Base-by-base conservation (phyloP, 495 filamentous ascomycete genomes). In the Penicillium lividum region DNA sequence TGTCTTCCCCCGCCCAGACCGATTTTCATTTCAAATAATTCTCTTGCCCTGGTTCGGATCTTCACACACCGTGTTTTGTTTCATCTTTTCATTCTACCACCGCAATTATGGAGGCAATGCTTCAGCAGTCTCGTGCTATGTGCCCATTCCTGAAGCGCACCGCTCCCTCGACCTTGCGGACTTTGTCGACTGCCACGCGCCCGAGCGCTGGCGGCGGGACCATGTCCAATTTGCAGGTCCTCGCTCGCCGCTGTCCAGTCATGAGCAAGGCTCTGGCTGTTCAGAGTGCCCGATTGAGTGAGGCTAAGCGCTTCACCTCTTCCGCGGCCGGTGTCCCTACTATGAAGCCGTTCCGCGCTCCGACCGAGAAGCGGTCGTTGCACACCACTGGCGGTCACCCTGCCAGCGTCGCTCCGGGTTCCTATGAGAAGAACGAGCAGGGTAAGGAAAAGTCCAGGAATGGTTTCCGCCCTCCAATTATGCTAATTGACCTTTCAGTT, bases 251-350 rank as follows among this genome's bases (percentile, higher is more conserved):
- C 65, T 98, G 94, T 85, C 94, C 94, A 56, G 86, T 98, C 71
- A 98, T 98, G 94, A 93, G 92, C 72, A 97, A 97, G 80, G 94
- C 94, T 44, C 82, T 98, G 65, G 90, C 91, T 46, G 86, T 96
- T 18, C 93, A 97, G 80, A 89, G 89, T 66, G 85, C 86, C 58
- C 82, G 84, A 51, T 70, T 79, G 63, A 68, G 71, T 34, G 67
- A 70, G 51, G 66, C 76, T 56, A 80, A 80, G 72, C 68, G 74
- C 15, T 80, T 79, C 59, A 75, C 74, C 58, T 75, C 75, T 15
- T 69, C 60, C 46, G 73, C 76, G 29, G 73, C 72, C 42, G 72
- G 72, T 27, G 62, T 76, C 28, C 40, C 72, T 11, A 60, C 51
- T 40, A 66, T 76, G 58, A 68, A 81, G 68, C 57, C 68, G 33